Evolutionary conservation across 179 eudicot genomes (phyloP).

Genomic region (Drosera spatulata): DNA sequence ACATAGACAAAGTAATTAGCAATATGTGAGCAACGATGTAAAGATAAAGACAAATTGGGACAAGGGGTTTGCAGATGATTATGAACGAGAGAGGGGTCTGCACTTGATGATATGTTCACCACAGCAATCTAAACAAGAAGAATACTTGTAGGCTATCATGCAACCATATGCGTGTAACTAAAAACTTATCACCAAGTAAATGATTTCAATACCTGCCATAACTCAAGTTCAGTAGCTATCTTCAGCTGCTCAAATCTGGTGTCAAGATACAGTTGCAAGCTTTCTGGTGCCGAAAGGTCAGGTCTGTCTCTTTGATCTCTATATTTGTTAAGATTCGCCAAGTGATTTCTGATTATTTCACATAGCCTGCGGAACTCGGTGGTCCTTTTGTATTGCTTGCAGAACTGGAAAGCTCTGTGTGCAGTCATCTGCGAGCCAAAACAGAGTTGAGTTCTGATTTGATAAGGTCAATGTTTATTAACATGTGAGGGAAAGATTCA

Average conservation of each 20-base stretch:
- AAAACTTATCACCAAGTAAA: not conserved
- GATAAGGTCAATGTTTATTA: not conserved
- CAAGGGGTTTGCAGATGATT: no score
- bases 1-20: slow-evolving; percentile 4
- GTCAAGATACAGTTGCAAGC: slow-evolving; percentile 79
- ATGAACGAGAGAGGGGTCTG: not conserved
- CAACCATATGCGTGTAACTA: not conserved
- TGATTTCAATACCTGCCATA: slow-evolving; percentile 62
- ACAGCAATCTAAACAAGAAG: not conserved
- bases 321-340: slow-evolving; percentile 71
- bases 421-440: slow-evolving; percentile 64
- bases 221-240: slow-evolving; percentile 88
- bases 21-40: not conserved
- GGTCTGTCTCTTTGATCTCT: slow-evolving; percentile 90
- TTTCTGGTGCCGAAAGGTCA: slow-evolving; percentile 79
- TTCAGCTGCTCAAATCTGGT: slow-evolving; percentile 91
- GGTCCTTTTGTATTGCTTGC: slow-evolving; percentile 89
- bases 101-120: not conserved
- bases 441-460: slow-evolving; percentile 1
- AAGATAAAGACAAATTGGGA: not conserved
- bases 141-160: not conserved
- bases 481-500: no score
- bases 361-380: slow-evolving; percentile 85
- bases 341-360: slow-evolving; percentile 68
- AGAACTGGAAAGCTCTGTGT: slow-evolving; percentile 89